phyloP scores from a whole-genome alignment of 1,284 basidiomycete species.

The Rhodotorula sp. region DNA sequence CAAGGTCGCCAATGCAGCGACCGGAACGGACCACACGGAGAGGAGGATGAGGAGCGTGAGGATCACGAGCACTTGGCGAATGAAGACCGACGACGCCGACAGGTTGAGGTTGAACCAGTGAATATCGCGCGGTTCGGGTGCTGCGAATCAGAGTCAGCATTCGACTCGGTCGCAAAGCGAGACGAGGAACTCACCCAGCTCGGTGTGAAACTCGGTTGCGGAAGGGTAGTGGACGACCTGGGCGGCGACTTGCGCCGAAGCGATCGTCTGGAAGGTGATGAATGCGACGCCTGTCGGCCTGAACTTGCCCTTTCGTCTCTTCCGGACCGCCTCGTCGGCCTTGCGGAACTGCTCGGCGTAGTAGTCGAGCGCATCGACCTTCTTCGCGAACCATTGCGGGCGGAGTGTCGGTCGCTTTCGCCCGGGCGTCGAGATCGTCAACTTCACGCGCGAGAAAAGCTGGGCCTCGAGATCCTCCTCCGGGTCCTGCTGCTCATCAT shows the following conservation, averaged over 20 bases:
- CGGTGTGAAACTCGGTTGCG: constrained; percentile 65
- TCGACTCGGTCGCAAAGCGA: background rate
- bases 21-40: constrained; percentile 69
- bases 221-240: constrained; percentile 77
- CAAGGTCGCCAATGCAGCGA: constrained; percentile 75
- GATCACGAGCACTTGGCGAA: constrained; percentile 69
- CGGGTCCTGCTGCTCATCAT: constrained; percentile 5
- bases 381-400: constrained; percentile 63
- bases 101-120: constrained; percentile 86
- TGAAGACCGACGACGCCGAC: constrained; percentile 58
- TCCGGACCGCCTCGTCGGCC: constrained; percentile 70
- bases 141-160: constrained; percentile 48
- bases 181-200: constrained; percentile 48
- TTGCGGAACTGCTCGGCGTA: constrained; percentile 72
- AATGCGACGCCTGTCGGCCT: constrained; percentile 80
- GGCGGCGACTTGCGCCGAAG: constrained; percentile 85
- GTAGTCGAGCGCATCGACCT: constrained; percentile 81
- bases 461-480: constrained; percentile 39
- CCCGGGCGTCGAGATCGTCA: constrained; percentile 66
- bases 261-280: constrained; percentile 95
- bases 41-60: constrained; percentile 46
- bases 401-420: constrained; percentile 67
- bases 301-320: constrained; percentile 66
- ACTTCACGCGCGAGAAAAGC: constrained; percentile 6
- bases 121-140: constrained; percentile 93